phyloP scores from a whole-genome alignment of 352 stramenopile species.

The Phytophthora pistaciae region DNA sequence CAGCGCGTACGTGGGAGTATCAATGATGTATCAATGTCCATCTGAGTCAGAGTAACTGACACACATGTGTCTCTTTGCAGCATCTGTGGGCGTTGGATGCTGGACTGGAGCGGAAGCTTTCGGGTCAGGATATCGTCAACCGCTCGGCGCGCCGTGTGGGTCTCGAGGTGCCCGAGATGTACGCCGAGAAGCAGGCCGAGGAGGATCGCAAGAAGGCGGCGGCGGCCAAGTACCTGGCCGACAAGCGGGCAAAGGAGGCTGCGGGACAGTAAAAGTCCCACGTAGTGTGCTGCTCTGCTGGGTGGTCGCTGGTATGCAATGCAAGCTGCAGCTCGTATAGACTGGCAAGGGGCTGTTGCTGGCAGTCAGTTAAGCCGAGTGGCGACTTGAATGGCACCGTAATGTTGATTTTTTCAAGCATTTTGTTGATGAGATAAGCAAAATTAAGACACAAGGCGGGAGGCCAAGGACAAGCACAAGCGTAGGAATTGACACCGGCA shows the following conservation, averaged over 20 bases:
- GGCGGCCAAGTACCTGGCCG: constrained; percentile 64
- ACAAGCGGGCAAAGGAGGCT: constrained; percentile 59
- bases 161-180: constrained; percentile 81
- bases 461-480: constrained; percentile 33
- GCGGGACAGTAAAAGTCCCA: constrained; percentile 18
- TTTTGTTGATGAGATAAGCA: constrained; percentile 40
- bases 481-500: constrained; percentile 20
- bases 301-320: constrained; percentile 1
- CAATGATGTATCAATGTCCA: neutral
- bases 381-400: constrained; percentile 23
- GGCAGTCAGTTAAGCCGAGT: no score
- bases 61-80: constrained; percentile 35
- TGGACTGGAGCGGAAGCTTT: constrained; percentile 73
- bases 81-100: constrained; percentile 79
- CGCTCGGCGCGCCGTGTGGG: constrained; percentile 80
- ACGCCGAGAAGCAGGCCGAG: constrained; percentile 61
- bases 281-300: neutral
- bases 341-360: constrained; percentile 14
- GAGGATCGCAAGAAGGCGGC: constrained; percentile 45
- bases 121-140: constrained; percentile 78
- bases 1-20: constrained; percentile 60
- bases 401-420: constrained; percentile 40
- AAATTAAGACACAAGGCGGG: constrained; percentile 41
- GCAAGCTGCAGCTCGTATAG: constrained; percentile 15
- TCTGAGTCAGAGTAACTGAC: constrained; percentile 10